Conservation (phyloP, 192 early-diverging fungal species). For the Backusella luteola region DNA sequence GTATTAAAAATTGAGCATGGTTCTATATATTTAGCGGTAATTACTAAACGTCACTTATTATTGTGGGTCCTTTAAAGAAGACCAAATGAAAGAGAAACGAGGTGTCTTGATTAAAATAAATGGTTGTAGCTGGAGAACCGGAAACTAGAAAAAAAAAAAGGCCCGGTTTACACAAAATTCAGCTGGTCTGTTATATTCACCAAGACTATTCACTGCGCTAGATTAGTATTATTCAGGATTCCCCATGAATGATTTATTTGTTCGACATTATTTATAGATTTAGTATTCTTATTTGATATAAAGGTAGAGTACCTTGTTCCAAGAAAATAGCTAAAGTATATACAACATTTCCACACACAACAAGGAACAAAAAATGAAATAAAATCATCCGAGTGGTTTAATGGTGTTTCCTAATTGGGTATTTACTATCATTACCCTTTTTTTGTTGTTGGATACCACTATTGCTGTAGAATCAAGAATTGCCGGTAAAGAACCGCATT, state of each 20-base stretch:
- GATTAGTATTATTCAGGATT: neutral
- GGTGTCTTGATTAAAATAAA: neutral
- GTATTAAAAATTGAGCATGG: neutral
- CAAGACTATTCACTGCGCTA: no score
- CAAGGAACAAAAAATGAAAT: neutral
- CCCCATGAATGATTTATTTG: neutral
- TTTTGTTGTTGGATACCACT: neutral
- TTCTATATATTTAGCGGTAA: neutral
- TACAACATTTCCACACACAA: neutral
- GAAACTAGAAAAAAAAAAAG: neutral
- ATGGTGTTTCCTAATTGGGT: neutral
- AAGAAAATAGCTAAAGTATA: no score
- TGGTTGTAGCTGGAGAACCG: neutral
- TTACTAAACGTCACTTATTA: neutral
- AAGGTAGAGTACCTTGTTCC: neutral
- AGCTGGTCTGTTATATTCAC: neutral
- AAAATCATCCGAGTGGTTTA: neutral
- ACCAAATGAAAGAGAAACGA: neutral
- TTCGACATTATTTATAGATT: neutral
- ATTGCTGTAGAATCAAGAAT: no score
- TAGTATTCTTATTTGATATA: neutral
- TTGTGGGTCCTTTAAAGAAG: neutral
- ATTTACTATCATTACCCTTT: neutral
- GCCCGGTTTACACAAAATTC: neutral
- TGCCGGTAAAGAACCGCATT: no score